Evolutionary conservation across 495 filamentous ascomycete genomes (phyloP), one percentile per base, ranked within the genome.

Genomic region (Astrothelium macrocarpum): DNA sequence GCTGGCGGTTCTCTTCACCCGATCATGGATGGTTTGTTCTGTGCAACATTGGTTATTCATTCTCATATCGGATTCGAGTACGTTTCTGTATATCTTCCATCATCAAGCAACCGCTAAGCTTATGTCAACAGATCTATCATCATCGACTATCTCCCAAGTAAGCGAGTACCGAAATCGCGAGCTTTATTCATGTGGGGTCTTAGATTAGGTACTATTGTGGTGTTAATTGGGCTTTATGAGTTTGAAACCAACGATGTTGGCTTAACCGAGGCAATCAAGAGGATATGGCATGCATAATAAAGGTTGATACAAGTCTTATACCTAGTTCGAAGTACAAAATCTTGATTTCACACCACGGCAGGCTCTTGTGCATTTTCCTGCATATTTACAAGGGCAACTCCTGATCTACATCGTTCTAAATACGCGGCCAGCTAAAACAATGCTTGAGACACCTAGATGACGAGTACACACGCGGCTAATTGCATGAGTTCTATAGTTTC

Each of bases 221-320:
- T 94, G 43, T 90, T 87, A 29, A 79, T 95, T 67, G 93, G 92
- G 59, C 81, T 97, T 63, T 98, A 97, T 78, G 91, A 96, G 79
- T 97, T 97, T 73, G 92, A 98, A 85, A 98, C 94, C n/a, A 97
- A 96, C 73, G 94, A 98, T 70, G 91, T 98, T 43, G 94, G 94
- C 61, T 71, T 98, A 63, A 96, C 90, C 18, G 91, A 95, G 81
- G 86, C 87, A 32, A 79, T 95, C 65, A 90, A 87, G 82, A 82
- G 88, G 67, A 79, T 95, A 68, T 96, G 91, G 91, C 87, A 80
- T 66, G 91, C 91, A 63, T 77, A 69, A 29, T 65, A 23, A 49
- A 49, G 5, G 5, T 18, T n/a, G 5, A 12, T 49, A 18, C 5
- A 5, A 59, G 5, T 49, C n/a, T 5, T n/a, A 20, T 20, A n/a